phyloP scores from a whole-genome alignment of 352 stramenopile species.

The Detonula confervacea region DNA sequence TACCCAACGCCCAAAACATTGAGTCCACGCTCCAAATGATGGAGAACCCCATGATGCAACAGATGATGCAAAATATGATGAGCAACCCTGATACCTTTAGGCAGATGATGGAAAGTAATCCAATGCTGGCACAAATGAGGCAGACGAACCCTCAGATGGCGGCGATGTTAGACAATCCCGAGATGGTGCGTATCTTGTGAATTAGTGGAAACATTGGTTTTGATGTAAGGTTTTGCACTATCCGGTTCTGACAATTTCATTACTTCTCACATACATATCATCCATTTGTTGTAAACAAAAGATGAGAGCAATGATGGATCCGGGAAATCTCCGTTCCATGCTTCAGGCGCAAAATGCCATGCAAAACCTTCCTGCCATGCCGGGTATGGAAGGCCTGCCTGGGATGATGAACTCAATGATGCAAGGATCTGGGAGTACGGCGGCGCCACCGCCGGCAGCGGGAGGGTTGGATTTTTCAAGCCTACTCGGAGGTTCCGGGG shows the following conservation, averaged over 20 bases:
- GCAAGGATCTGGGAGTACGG: not conserved
- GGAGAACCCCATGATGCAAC: conserved; percentile 79
- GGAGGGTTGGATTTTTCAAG: conserved; percentile 74
- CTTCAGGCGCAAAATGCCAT: conserved; percentile 76
- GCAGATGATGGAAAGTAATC: conserved; percentile 72
- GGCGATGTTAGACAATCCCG: conserved; percentile 63
- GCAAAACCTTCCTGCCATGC: conserved; percentile 49
- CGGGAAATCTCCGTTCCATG: conserved; percentile 72
- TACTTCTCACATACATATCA: not conserved
- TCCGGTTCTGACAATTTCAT: too few species aligned
- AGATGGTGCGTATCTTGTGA: conserved; percentile 51
- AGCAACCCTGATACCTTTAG: conserved; percentile 79
- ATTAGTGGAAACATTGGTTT: conserved; percentile 2
- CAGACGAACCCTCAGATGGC: conserved; percentile 66
- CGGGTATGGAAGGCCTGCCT: conserved; percentile 8
- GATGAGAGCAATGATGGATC: conserved; percentile 83
- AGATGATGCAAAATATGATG: conserved; percentile 83
- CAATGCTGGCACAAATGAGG: conserved; percentile 76
- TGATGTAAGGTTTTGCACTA: too few species aligned
- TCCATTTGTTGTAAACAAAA: conserved; percentile 7
- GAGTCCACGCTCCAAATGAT: conserved; percentile 75
- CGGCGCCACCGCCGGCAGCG: conserved; percentile 9
- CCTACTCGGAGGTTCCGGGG: conserved; percentile 44
- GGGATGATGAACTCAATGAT: conserved; percentile 27
- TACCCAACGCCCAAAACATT: conserved; percentile 36